phyloP scores from a whole-genome alignment of 164 flowering plant species.

The Litsea cubeba region DNA sequence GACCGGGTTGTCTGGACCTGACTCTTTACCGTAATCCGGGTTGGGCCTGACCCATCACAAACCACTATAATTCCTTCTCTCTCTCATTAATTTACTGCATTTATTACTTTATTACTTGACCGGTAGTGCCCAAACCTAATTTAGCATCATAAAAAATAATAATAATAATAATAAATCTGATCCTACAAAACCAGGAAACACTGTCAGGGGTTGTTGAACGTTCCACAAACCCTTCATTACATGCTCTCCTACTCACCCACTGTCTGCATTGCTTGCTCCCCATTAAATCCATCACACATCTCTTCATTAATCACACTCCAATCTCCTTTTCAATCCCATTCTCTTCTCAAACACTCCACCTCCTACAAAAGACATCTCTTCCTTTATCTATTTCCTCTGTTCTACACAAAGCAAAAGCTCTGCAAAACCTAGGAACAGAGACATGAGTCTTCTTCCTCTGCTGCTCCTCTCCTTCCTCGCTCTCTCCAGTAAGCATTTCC shows the following conservation, averaged over 20 bases:
- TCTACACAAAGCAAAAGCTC: background rate
- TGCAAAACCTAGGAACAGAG: background rate
- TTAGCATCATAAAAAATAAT: too few relatives aligned
- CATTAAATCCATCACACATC: background rate
- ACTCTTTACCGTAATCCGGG: too few relatives aligned
- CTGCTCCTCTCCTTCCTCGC: constrained; percentile 18
- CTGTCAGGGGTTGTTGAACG: background rate
- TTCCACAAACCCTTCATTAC: background rate
- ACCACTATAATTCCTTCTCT: too few relatives aligned
- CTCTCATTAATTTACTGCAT: too few relatives aligned
- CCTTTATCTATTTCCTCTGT: background rate
- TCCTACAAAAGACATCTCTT: background rate
- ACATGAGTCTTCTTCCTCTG: constrained; percentile 14
- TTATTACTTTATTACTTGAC: too few relatives aligned
- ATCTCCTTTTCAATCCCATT: background rate
- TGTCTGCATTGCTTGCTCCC: background rate
- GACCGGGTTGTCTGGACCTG: too few relatives aligned
- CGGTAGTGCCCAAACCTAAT: too few relatives aligned
- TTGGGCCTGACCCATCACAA: too few relatives aligned
- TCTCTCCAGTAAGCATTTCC: constrained; percentile 21
- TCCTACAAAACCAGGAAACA: too few relatives aligned
- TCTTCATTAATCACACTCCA: background rate
- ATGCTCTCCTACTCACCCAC: background rate
- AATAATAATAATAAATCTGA: too few relatives aligned
- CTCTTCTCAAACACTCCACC: background rate